These are phyloP conservation scores for Amylostereum chailletii DNA, from an alignment of 1,284 basidiomycete species.

Conservation along the genomic window DNA sequence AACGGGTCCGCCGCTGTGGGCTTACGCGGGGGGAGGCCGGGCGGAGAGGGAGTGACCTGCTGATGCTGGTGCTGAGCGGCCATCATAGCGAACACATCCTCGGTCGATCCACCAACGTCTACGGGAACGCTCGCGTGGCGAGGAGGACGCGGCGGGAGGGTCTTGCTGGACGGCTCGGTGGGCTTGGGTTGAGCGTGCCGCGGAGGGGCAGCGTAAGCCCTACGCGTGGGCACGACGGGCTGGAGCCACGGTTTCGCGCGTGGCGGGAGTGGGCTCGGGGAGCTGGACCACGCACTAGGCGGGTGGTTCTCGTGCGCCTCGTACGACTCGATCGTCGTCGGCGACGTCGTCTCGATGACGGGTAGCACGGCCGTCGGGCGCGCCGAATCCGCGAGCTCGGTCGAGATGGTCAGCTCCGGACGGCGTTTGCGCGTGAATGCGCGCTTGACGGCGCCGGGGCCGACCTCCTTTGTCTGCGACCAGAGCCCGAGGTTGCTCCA, in stretches of 20 bases:
- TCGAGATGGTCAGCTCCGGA: slow-evolving; percentile 36
- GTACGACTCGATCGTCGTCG: slow-evolving; percentile 6
- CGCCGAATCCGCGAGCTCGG: slow-evolving; percentile 23
- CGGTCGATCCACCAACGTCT: slow-evolving; percentile 15
- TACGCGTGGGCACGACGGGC: slow-evolving; percentile 16
- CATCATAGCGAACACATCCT: slow-evolving; percentile 5
- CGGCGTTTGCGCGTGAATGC: slow-evolving; percentile 17
- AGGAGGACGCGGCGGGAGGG: slow-evolving; percentile 19
- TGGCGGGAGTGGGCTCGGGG: slow-evolving; percentile 25
- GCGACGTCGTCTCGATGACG: slow-evolving; percentile 22
- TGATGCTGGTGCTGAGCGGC: not conserved
- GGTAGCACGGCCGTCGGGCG: slow-evolving; percentile 19
- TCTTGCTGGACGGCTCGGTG: slow-evolving; percentile 14
- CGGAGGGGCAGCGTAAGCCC: not conserved
- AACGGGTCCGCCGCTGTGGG: slow-evolving; percentile 43
- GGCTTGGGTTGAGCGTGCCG: slow-evolving; percentile 11
- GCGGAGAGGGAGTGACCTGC: slow-evolving; percentile 11
- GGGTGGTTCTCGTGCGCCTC: slow-evolving; percentile 12
- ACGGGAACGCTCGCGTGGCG: slow-evolving; percentile 23
- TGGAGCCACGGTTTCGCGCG: slow-evolving; percentile 28
- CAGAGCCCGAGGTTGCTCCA: not conserved
- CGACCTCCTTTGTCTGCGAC: too few relatives aligned
- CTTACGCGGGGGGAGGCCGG: slow-evolving; percentile 2
- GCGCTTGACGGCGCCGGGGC: slow-evolving; percentile 1
- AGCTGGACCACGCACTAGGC: slow-evolving; percentile 28